Evolutionary conservation across 441 rosid genomes (phyloP), one percentile per base, ranked within the genome.

Genomic region (Sinapis alba): DNA sequence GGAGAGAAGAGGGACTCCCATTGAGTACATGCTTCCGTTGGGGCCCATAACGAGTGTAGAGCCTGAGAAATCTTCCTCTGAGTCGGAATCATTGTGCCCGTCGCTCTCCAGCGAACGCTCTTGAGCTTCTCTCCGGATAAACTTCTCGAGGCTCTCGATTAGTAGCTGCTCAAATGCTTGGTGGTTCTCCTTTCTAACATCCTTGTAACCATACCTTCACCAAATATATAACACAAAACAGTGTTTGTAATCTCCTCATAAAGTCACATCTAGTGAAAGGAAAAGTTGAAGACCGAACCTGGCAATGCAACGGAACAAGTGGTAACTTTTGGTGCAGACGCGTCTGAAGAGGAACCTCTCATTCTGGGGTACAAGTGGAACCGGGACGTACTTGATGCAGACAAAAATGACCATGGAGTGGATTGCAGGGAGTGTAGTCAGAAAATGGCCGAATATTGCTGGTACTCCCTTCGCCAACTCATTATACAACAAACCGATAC

Each of bases 101-200:
- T 93, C 97, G 58, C 99, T 93, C 86, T 96, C 98, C 45, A 96
- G 76, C 20, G 89, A 89, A 57, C 97, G 84, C 72, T 93, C 97
- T 72, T 96, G 98, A 57, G 97, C 97, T 84, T 96, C 99, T 71
- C 98, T 84, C 13, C 96, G 94, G 74, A 96, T 93, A 78, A 91
- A 91, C 79, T 91, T 96, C 89, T 96, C 99, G n/a, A 96, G 91
- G 82, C 99, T 96, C 85, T 96, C 99, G 5, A 96, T 96, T 75
- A 96, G 83, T 62, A 96, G 89, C 84, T 96, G 98, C 83, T 96
- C 97, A 73, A 96, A 96, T 24, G 86, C 78, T 83, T 87, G 97
- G 87, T 96, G 99, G 78, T 87, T 91, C 84, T 96, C 99, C 83
- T 96, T 96, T 12, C 98, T 87, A 12, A 85, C 88, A 79, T 96